Percentiles rank a stretch among this genome's conserved stretches.
Conservation (phyloP, 371 early-diverging fungal genomes). For the Rhizopus arrhizus region DNA sequence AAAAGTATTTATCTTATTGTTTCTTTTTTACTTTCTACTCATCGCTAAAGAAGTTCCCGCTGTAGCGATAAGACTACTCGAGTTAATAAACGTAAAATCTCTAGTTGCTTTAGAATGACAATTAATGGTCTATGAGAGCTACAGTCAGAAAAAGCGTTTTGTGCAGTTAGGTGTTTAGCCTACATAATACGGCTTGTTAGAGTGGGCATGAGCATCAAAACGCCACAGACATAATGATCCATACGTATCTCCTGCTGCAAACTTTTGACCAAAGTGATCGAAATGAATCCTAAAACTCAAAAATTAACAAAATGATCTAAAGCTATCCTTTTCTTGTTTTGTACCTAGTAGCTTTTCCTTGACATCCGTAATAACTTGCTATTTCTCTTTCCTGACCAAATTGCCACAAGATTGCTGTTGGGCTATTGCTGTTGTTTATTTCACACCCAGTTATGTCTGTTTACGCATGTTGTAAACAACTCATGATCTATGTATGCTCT, state of each 20-base stretch:
- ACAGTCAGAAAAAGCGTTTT: not conserved
- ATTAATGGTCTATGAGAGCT: conserved; percentile 36
- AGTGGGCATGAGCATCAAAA: conserved; percentile 70
- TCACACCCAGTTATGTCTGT: conserved; percentile 62
- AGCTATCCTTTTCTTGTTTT: not conserved
- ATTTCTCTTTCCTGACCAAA: conserved; percentile 64
- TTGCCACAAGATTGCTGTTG: conserved; percentile 63
- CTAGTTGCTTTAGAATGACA: conserved; percentile 69
- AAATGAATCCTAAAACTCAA: conserved; percentile 52
- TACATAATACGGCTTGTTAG: conserved; percentile 63
- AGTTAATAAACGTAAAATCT: conserved; percentile 76
- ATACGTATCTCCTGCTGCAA: conserved; percentile 73
- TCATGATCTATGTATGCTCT: not conserved
- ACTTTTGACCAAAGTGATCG: conserved; percentile 76
- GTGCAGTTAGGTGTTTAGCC: not conserved
- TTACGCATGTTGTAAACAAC: not conserved
- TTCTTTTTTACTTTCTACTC: conserved; percentile 51
- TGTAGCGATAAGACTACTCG: conserved; percentile 74
- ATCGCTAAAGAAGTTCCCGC: conserved; percentile 68
- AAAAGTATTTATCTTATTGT: not conserved
- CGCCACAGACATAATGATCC: conserved; percentile 74
- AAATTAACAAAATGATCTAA: not conserved
- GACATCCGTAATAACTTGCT: conserved; percentile 59
- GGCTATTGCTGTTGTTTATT: conserved; percentile 35
- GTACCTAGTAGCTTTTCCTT: conserved; percentile 54